phyloP scores from a whole-genome alignment of 2,329 filamentous ascomycete species.

The Ceratocystiopsis sp. region DNA sequence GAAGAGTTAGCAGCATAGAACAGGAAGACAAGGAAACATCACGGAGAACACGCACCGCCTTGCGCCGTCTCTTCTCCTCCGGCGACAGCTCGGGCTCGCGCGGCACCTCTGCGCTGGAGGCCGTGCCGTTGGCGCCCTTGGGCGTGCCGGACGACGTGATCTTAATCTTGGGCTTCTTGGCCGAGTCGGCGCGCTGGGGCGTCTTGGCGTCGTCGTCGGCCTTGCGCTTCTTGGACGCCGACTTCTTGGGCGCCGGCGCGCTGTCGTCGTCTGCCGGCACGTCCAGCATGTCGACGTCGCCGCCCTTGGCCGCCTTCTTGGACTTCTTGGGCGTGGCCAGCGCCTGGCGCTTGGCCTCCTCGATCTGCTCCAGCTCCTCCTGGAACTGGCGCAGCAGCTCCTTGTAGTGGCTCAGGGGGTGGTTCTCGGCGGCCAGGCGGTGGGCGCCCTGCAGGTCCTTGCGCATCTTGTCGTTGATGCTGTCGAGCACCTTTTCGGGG shows the following conservation, averaged over 20 bases:
- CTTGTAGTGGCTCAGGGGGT: slow-evolving; percentile 73
- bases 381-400: slow-evolving; percentile 53
- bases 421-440: slow-evolving; percentile 58
- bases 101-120: slow-evolving; percentile 25
- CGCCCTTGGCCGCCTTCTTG: slow-evolving; percentile 36
- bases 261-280: slow-evolving; percentile 34
- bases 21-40: background rate
- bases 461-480: slow-evolving; percentile 58
- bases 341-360: slow-evolving; percentile 25
- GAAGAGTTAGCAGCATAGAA: background rate
- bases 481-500: slow-evolving; percentile 49
- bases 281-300: slow-evolving; percentile 42
- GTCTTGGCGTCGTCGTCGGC: slow-evolving; percentile 44
- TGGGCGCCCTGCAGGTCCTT: slow-evolving; percentile 70
- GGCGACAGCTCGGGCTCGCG: slow-evolving; percentile 38
- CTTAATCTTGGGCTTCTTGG: slow-evolving; percentile 53
- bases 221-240: slow-evolving; percentile 63
- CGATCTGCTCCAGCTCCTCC: slow-evolving; percentile 45
- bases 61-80: slow-evolving; percentile 40
- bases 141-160: slow-evolving; percentile 32
- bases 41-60: slow-evolving; percentile 30
- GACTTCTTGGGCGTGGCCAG: slow-evolving; percentile 24
- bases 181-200: slow-evolving; percentile 34
- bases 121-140: slow-evolving; percentile 32
- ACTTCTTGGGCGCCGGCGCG: slow-evolving; percentile 22